phyloP scores from a whole-genome alignment of 2,329 filamentous ascomycete genomes.

The Phaeosphaeria sp. region DNA sequence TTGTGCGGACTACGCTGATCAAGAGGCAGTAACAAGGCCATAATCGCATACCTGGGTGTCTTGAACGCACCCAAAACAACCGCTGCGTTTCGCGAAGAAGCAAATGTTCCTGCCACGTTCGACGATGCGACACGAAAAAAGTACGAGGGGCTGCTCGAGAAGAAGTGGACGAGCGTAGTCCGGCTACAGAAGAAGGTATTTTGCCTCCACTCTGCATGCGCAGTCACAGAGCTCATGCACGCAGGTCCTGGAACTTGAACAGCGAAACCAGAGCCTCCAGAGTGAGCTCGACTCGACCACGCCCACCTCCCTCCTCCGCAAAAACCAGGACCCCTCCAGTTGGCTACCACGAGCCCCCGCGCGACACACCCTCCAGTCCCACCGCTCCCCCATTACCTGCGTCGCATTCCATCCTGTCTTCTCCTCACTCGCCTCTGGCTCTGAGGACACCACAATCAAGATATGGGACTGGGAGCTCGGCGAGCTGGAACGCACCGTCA shows the following conservation, averaged over 20 bases:
- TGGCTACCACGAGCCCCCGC: constrained; percentile 89
- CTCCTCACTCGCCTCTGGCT: constrained; percentile 86
- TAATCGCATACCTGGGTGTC: constrained; percentile 84
- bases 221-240: constrained; percentile 17
- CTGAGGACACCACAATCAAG: constrained; percentile 92
- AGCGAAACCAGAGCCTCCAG: constrained; percentile 74
- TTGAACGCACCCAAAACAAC: constrained; percentile 74
- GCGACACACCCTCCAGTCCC: constrained; percentile 81
- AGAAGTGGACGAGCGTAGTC: constrained; percentile 98
- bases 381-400: constrained; percentile 80
- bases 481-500: constrained; percentile 87
- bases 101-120: constrained; percentile 74
- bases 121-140: constrained; percentile 87
- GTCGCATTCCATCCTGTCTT: constrained; percentile 93
- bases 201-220: neutral
- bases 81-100: constrained; percentile 75
- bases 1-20: constrained; percentile 9
- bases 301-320: constrained; percentile 75
- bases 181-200: constrained; percentile 90
- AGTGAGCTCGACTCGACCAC: constrained; percentile 84
- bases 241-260: constrained; percentile 92
- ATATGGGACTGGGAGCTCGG: constrained; percentile 98
- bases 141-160: constrained; percentile 92
- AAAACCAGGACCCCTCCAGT: constrained; percentile 80
- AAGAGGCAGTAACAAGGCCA: constrained; percentile 79